phyloP scores from a whole-genome alignment of 768 basidiomycete species.

The Tylopilus plumbeoviolaceoides region DNA sequence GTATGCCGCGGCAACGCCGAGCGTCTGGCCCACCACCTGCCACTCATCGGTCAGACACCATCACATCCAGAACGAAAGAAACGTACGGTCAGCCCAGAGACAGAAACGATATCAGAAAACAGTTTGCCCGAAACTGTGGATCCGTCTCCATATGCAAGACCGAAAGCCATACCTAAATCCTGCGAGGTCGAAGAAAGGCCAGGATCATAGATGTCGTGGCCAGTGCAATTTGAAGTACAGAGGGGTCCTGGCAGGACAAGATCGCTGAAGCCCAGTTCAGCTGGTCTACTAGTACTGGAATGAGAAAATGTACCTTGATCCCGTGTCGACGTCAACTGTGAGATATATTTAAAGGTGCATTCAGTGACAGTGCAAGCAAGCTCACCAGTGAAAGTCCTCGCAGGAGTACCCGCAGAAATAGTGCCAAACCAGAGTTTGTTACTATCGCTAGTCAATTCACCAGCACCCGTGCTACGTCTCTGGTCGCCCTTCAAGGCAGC shows the following conservation, averaged over 20 bases:
- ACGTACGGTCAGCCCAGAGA: slow-evolving; percentile 12
- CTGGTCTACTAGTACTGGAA: no score
- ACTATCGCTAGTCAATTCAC: background rate
- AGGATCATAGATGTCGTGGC: slow-evolving; percentile 33
- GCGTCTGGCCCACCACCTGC: slow-evolving; percentile 11
- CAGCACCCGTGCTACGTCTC: background rate
- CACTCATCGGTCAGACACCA: background rate
- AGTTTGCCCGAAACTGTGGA: slow-evolving; percentile 2
- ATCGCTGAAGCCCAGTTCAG: slow-evolving; percentile 16
- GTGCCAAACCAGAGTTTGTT: slow-evolving; percentile 8
- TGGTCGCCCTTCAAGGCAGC: background rate
- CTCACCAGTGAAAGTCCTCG: background rate
- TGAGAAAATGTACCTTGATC: slow-evolving; percentile 16
- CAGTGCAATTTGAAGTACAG: slow-evolving; percentile 24
- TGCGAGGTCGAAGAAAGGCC: slow-evolving; percentile 5
- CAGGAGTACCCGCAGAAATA: slow-evolving; percentile 12
- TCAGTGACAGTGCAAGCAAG: background rate
- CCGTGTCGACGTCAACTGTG: slow-evolving; percentile 27
- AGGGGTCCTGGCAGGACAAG: slow-evolving; percentile 24
- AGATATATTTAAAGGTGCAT: background rate
- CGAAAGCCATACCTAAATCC: background rate
- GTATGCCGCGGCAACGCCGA: slow-evolving; percentile 14
- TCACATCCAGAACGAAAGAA: background rate
- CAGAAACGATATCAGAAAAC: slow-evolving; percentile 9
- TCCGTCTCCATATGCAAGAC: background rate